phyloP scores from a whole-genome alignment of 345 rosid species.

The Dimocarpus longan region DNA sequence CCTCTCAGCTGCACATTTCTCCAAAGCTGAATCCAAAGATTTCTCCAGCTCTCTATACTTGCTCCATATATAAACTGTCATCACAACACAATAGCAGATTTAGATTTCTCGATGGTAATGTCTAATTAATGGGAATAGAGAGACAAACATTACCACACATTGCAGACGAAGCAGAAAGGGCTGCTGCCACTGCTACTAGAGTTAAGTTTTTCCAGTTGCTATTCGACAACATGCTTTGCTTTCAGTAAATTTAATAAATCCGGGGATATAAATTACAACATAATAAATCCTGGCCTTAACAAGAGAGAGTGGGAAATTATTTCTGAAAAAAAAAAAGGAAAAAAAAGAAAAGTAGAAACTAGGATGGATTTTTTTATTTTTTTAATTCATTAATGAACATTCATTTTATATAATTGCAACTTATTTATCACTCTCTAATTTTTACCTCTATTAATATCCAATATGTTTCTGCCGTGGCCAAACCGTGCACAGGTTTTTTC shows the following conservation, averaged over 20 bases:
- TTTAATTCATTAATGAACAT: too few species aligned
- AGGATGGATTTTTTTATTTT: too few species aligned
- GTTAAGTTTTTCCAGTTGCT: conserved; percentile 20
- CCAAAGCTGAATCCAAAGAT: conserved; percentile 58
- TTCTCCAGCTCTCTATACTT: conserved; percentile 55
- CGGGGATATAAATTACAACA: too few species aligned
- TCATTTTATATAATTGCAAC: too few species aligned
- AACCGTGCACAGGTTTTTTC: too few species aligned
- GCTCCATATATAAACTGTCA: conserved; percentile 52
- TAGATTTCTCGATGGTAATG: background rate
- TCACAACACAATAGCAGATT: background rate
- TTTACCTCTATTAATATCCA: too few species aligned
- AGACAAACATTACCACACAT: conserved; percentile 30
- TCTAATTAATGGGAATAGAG: background rate
- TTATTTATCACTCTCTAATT: too few species aligned
- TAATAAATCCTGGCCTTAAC: too few species aligned
- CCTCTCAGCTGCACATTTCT: conserved; percentile 78
- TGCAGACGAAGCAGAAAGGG: conserved; percentile 41
- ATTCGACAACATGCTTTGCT: background rate
- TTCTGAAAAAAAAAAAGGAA: too few species aligned
- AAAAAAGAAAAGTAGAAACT: too few species aligned
- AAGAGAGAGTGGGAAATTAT: too few species aligned
- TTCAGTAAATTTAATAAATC: background rate
- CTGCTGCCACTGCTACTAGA: conserved; percentile 25
- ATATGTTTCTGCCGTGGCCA: too few species aligned